A percentile compares a stretch with the other conserved stretches of the same genome.
phyloP scores from a whole-genome alignment of 306 rosid species.

The Cicer judaicum region DNA sequence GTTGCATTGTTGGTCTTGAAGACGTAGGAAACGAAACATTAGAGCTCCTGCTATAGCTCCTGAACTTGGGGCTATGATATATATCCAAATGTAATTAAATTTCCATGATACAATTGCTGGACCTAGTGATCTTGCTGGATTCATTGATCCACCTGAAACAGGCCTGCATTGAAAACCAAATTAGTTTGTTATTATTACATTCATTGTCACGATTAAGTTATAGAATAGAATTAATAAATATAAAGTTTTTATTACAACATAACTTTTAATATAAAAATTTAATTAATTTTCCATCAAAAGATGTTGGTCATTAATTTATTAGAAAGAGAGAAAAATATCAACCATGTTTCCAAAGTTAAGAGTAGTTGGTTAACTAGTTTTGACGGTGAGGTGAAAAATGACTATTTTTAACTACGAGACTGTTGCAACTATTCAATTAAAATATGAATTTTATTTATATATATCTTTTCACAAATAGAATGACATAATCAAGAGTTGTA shows the following conservation, averaged over 20 bases:
- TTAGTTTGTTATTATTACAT: background rate
- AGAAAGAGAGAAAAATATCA: no score
- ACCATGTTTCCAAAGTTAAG: no score
- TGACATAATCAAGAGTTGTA: no score
- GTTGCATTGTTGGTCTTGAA: slow-evolving; percentile 40
- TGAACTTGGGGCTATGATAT: slow-evolving; percentile 63
- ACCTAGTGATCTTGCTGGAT: slow-evolving; percentile 89
- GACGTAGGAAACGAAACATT: slow-evolving; percentile 52
- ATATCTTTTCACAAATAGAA: no score
- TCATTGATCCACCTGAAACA: slow-evolving; percentile 88
- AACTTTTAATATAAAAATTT: no score
- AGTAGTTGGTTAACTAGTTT: no score
- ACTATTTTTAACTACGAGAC: accelerated
- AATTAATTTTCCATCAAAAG: no score
- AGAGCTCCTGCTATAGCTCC: slow-evolving; percentile 70
- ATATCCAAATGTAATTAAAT: slow-evolving; percentile 73
- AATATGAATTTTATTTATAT: no score
- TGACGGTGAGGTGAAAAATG: no score
- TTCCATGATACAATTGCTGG: slow-evolving; percentile 80
- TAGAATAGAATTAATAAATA: background rate
- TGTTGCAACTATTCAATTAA: no score
- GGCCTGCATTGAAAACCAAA: slow-evolving; percentile 56
- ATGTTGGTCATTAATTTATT: no score
- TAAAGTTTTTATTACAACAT: background rate
- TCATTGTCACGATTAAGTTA: background rate